These are phyloP conservation scores for Somion occarium DNA, from an alignment of 1,284 basidiomycete species.

Conservation along the genomic window DNA sequence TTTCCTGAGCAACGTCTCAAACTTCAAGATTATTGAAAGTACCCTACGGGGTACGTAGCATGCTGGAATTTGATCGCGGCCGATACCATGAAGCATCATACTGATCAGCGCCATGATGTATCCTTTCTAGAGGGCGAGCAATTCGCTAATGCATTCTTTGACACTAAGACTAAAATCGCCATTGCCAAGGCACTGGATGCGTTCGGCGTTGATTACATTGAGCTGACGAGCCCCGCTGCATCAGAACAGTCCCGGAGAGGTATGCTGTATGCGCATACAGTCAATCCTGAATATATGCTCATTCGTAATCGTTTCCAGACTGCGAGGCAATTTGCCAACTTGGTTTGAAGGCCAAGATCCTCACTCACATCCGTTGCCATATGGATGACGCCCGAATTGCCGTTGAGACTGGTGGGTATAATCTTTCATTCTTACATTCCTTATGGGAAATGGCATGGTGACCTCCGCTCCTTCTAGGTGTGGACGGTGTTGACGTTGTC, in stretches of 20 bases:
- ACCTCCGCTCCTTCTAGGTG: conserved; percentile 47
- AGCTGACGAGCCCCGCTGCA: conserved; percentile 97
- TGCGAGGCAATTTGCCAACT: conserved; percentile 99
- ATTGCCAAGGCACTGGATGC: conserved; percentile 97
- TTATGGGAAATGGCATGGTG: conserved; percentile 3
- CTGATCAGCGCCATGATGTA: no score
- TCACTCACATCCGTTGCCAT: conserved; percentile 99
- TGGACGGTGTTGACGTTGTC: conserved; percentile 99
- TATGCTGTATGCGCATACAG: conserved; percentile 10
- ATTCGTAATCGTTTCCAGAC: conserved; percentile 38
- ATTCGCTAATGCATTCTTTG: conserved; percentile 99
- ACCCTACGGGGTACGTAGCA: conserved; percentile 75
- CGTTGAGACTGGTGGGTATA: conserved; percentile 83
- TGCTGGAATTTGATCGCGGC: background rate
- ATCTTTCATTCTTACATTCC: background rate
- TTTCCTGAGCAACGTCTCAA: conserved; percentile 87
- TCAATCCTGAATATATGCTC: background rate
- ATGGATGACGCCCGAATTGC: conserved; percentile 99
- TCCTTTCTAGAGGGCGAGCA: conserved; percentile 92
- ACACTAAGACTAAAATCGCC: conserved; percentile 99
- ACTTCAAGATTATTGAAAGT: conserved; percentile 97
- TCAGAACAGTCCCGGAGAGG: conserved; percentile 88
- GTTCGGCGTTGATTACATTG: conserved; percentile 99
- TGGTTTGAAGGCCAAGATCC: conserved; percentile 94
- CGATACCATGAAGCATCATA: no score